Percentiles rank a stretch among this genome's conserved stretches.
Evolutionary conservation across 1,139 yeast genomes (phyloP).

Genomic region (Taphrina deformans): DNA sequence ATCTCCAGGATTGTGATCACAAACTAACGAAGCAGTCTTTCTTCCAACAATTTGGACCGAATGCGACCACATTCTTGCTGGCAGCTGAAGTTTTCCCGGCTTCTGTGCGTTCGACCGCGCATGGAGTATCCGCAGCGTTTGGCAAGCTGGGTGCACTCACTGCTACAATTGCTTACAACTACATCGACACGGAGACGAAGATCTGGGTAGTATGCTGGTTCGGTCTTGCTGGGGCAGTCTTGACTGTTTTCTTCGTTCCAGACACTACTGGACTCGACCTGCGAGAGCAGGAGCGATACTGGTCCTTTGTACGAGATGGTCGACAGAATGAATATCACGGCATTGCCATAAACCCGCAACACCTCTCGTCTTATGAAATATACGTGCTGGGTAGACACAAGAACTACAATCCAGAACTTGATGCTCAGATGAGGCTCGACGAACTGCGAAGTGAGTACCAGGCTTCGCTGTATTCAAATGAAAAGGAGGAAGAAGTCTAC

Average conservation of each 20-base stretch:
- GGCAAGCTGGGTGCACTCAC: constrained; percentile 60
- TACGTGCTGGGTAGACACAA: constrained; percentile 44
- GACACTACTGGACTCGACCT: constrained; percentile 48
- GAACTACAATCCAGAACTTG: constrained; percentile 47
- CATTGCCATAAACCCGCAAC: constrained; percentile 46
- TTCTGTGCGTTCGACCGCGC: constrained; percentile 59
- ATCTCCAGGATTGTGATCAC: not conserved
- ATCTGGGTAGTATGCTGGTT: constrained; percentile 49
- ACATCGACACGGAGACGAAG: constrained; percentile 45
- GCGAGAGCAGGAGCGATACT: constrained; percentile 48
- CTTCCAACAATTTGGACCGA: constrained; percentile 68
- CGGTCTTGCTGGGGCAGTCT: constrained; percentile 47
- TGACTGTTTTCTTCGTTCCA: constrained; percentile 46
- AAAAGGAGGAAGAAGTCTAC: constrained; percentile 4
- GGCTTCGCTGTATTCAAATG: constrained; percentile 36
- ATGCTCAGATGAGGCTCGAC: constrained; percentile 47
- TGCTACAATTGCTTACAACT: constrained; percentile 51
- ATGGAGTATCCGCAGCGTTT: constrained; percentile 57
- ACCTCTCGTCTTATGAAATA: constrained; percentile 47
- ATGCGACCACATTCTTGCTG: constrained; percentile 55
- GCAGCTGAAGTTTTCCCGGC: constrained; percentile 61
- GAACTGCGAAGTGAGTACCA: constrained; percentile 48
- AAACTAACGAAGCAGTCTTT: constrained; percentile 48
- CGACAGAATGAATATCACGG: constrained; percentile 48
- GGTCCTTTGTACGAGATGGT: constrained; percentile 45